A percentile compares a stretch with the other conserved stretches of the same genome.
Conservation (phyloP, 2,329 filamentous ascomycete species). For the Pseudogymnoascus sp. region DNA sequence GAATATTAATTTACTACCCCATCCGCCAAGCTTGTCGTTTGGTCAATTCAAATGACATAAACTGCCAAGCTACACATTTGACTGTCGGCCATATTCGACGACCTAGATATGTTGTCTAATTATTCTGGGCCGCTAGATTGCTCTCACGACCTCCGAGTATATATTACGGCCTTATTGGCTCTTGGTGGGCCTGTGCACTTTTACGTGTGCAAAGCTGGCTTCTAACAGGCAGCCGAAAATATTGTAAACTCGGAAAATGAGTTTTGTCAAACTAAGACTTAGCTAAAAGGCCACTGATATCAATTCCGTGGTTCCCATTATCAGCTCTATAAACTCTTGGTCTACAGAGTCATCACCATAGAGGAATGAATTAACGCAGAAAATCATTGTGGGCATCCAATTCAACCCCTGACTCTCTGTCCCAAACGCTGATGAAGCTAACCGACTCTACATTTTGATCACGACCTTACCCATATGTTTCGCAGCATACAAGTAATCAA, state of each 20-base stretch:
- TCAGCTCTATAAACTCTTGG: too few relatives aligned
- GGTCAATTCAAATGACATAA: neutral
- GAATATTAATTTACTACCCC: constrained; percentile 2
- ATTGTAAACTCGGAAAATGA: neutral
- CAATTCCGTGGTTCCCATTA: too few relatives aligned
- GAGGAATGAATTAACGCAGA: neutral
- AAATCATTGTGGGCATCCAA: too few relatives aligned
- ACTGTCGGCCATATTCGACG: neutral
- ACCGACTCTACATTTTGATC: neutral
- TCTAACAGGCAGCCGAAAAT: neutral
- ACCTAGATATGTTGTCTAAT: neutral
- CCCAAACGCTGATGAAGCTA: neutral
- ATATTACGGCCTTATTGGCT: neutral
- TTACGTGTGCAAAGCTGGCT: too few relatives aligned
- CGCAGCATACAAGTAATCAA: neutral
- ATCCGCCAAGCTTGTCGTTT: neutral
- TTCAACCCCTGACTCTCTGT: too few relatives aligned
- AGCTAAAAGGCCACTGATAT: too few relatives aligned
- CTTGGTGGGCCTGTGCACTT: neutral
- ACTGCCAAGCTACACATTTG: neutral
- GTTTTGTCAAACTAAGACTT: neutral
- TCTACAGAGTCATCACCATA: neutral
- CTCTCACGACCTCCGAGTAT: neutral
- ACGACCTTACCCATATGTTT: neutral
- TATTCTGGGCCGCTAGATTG: neutral